Percentiles rank a stretch among this genome's conserved stretches.
phyloP scores from a whole-genome alignment of 441 rosid genomes.

The Euphorbia celastroides region DNA sequence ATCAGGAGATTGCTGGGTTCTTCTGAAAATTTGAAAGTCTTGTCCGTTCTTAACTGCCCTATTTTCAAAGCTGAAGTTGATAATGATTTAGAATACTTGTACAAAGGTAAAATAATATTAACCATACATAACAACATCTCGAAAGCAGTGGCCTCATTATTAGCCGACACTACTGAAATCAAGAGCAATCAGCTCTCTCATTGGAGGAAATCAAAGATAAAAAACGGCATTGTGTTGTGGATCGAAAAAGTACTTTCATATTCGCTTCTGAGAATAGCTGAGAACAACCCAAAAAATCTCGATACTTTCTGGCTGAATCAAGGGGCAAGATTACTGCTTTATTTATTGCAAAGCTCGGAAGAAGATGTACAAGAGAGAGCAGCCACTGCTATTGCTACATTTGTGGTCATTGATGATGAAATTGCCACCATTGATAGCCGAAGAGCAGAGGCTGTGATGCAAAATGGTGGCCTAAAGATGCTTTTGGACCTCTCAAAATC shows the following conservation, averaged over 20 bases:
- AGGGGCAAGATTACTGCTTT: conserved; percentile 71
- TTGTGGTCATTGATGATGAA: conserved; percentile 69
- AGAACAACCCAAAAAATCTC: conserved; percentile 68
- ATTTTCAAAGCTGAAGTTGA: conserved; percentile 32
- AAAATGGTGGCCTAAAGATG: conserved; percentile 73
- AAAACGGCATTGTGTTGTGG: conserved; percentile 57
- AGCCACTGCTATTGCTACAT: conserved; percentile 56
- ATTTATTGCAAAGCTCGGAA: conserved; percentile 80
- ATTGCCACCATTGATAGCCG: conserved; percentile 83
- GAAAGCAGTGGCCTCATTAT: conserved; percentile 56
- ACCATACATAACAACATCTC: conserved; percentile 53
- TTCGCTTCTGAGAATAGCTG: conserved; percentile 71
- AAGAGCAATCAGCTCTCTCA: conserved; percentile 41
- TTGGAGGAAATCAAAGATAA: conserved; percentile 50
- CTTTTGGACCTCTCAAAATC: conserved; percentile 83
- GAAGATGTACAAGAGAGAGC: conserved; percentile 95
- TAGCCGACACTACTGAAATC: conserved; percentile 44
- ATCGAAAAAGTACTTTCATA: conserved; percentile 82
- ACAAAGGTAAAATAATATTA: conserved; percentile 64
- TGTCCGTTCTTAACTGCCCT: conserved; percentile 40
- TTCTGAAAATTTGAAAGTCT: conserved; percentile 31
- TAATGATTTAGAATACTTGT: conserved; percentile 12
- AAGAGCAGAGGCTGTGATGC: conserved; percentile 92
- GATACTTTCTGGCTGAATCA: conserved; percentile 90
- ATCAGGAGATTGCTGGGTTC: conserved; percentile 27